Evolutionary conservation across 2,329 filamentous ascomycete species (phyloP).

Genomic region (Falciphora oryzae): DNA sequence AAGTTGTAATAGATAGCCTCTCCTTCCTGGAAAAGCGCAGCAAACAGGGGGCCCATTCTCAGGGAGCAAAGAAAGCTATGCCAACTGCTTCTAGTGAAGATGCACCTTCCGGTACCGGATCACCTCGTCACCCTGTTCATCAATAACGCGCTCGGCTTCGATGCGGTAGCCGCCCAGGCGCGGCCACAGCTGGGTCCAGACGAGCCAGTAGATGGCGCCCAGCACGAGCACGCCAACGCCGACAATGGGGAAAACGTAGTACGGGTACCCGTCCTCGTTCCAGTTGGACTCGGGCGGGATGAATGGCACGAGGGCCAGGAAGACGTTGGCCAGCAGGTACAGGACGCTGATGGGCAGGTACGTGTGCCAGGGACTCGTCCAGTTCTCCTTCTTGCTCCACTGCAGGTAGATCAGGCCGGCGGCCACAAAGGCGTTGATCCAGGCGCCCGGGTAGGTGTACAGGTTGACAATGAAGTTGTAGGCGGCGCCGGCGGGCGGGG

Average conservation of each 20-base stretch:
- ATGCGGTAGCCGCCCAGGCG: slow-evolving; percentile 43
- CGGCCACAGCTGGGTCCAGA: slow-evolving; percentile 47
- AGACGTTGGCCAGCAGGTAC: slow-evolving; percentile 45
- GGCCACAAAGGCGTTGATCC: slow-evolving; percentile 31
- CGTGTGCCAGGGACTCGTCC: slow-evolving; percentile 48
- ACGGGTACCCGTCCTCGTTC: slow-evolving; percentile 45
- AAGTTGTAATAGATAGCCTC: too few relatives aligned
- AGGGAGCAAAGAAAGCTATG: neutral
- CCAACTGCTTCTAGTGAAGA: neutral
- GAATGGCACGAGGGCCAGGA: slow-evolving; percentile 48
- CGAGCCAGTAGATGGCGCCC: slow-evolving; percentile 45
- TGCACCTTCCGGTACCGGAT: slow-evolving; percentile 28
- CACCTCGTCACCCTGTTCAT: slow-evolving; percentile 34
- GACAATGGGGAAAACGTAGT: slow-evolving; percentile 51
- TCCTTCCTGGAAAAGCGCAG: neutral
- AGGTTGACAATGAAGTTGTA: slow-evolving; percentile 58
- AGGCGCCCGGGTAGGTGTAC: slow-evolving; percentile 32
- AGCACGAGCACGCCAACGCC: slow-evolving; percentile 45
- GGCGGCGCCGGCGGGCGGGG: slow-evolving; percentile 31
- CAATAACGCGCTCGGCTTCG: slow-evolving; percentile 35
- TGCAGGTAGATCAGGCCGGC: slow-evolving; percentile 18
- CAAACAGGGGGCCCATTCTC: too few relatives aligned
- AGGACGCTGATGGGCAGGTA: slow-evolving; percentile 41
- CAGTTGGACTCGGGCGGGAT: slow-evolving; percentile 44
- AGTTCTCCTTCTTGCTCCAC: slow-evolving; percentile 32